Percentiles rank a stretch among this genome's conserved stretches.
These are phyloP conservation scores for Ogataea parapolymorpha DNA, from an alignment of 805 yeast species.

Conservation along the genomic window DNA sequence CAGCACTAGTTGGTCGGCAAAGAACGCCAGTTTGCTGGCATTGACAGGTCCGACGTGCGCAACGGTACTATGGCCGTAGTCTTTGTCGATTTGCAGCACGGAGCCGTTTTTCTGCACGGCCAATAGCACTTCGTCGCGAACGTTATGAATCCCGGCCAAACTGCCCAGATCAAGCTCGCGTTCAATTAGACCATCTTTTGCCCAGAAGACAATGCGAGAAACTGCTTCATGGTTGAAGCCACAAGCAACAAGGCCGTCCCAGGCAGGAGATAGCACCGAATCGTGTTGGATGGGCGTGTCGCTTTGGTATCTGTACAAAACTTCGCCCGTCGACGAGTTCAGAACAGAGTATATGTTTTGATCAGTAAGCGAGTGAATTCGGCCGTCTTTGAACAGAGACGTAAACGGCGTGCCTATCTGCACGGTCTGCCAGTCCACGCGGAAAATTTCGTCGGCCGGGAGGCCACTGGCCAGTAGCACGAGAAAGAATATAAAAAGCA, in stretches of 20 bases:
- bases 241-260: conserved; percentile 15
- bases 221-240: conserved; percentile 16
- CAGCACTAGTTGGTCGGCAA: background rate
- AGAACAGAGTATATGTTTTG: conserved; percentile 27
- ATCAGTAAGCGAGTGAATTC: conserved; percentile 27
- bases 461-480: conserved; percentile 13
- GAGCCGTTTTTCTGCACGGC: conserved; percentile 13
- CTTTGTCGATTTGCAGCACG: conserved; percentile 5
- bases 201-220: conserved; percentile 21
- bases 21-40: background rate
- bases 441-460: conserved; percentile 49
- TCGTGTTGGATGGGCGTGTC: conserved; percentile 9
- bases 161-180: conserved; percentile 16
- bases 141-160: conserved; percentile 15
- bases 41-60: background rate
- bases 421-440: conserved; percentile 51
- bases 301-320: conserved; percentile 32
- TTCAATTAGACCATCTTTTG: conserved; percentile 14
- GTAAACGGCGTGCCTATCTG: conserved; percentile 39
- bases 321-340: conserved; percentile 24
- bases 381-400: conserved; percentile 15
- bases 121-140: conserved; percentile 5
- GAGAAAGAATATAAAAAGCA: conserved; percentile 7
- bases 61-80: background rate
- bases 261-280: conserved; percentile 11